Evolutionary conservation across 768 basidiomycete species (phyloP), one percentile per base, ranked within the genome.

Genomic region (Mycena chlorophos): DNA sequence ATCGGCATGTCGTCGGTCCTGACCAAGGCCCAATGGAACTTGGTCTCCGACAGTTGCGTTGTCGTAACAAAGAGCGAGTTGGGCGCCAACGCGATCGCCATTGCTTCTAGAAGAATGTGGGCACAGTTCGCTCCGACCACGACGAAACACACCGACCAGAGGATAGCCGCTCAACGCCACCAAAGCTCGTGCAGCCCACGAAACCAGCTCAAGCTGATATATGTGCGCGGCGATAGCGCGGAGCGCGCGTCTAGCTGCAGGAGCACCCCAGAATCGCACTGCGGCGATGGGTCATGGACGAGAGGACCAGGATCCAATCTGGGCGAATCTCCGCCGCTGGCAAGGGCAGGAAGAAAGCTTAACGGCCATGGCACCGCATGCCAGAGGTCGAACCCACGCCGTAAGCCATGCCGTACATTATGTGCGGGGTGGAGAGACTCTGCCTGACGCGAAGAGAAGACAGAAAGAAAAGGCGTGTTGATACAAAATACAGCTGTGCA

Each of bases 401-500:
- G n/a, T n/a, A n/a, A n/a, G 40, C 13, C 31, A 34, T 34, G 31
- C 31, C 31, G 31, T 34, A 42, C 22, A 46, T 25, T 17, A 34
- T 34, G 8, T 34, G 8, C 17, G 17, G 31, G 25, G 45, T 40
- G 39, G 39, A 40, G 39, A 46, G 25, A n/a, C n/a, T n/a, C n/a
- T n/a, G n/a, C n/a, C n/a, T n/a, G n/a, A n/a, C n/a, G n/a, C n/a
- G n/a, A n/a, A n/a, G n/a, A n/a, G n/a, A n/a, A n/a, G n/a, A n/a
- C 26, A 20, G n/a, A n/a, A 51, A 54, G 19, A 50, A 28, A 27
- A 61, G 68, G 76, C 74, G 74, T 82, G 79, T 73, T 87, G 84
- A 78, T 90, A 91, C 88, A 90, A 86, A 34, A 58, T 90, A 91
- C 89, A 90, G 80, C n/a, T 88, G 84, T 81, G 82, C 80, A 72